phyloP scores from a whole-genome alignment of 495 filamentous ascomycete genomes.

The Podospora anserina region DNA sequence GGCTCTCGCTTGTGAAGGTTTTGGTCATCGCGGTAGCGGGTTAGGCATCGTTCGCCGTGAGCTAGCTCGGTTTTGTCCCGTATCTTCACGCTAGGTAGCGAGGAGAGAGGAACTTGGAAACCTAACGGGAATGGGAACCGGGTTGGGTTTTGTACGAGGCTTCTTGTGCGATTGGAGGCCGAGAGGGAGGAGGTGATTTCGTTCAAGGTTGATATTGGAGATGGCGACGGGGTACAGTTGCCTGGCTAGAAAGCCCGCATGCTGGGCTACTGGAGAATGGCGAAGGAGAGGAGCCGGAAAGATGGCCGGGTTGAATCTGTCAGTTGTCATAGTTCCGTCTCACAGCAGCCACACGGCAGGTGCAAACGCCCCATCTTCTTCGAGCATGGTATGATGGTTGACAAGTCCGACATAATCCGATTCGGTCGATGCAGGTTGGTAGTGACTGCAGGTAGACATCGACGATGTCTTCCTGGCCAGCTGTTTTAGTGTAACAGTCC shows the following conservation, averaged over 20 bases:
- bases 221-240: background rate
- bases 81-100: no score
- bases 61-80: no score
- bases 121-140: no score
- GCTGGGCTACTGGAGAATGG: background rate
- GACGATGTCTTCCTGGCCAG: background rate
- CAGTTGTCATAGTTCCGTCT: background rate
- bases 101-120: no score
- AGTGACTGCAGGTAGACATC: background rate
- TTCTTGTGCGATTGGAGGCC: background rate
- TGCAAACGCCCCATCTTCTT: background rate
- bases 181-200: background rate
- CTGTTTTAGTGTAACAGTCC: background rate
- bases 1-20: no score
- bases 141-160: no score
- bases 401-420: background rate
- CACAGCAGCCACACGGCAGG: background rate
- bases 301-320: background rate
- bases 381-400: background rate
- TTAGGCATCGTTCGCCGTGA: no score
- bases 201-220: background rate
- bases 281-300: background rate
- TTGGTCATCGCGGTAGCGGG: no score
- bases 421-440: background rate
- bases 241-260: background rate